phyloP scores from a whole-genome alignment of 164 flowering plant genomes.

The Magnolia sinica region DNA sequence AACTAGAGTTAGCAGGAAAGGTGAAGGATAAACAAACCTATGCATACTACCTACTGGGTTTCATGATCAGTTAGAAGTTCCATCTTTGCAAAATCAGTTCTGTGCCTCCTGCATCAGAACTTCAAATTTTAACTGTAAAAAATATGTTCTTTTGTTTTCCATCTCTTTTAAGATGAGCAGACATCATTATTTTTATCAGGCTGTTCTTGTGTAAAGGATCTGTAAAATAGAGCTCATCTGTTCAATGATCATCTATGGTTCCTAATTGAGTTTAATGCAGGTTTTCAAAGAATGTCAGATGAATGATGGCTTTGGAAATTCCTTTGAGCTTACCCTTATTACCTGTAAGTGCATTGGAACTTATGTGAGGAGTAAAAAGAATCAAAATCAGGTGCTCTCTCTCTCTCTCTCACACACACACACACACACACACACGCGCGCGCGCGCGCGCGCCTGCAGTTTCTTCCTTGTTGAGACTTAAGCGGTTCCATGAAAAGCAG shows the following conservation, averaged over 20 bases:
- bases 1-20: no score
- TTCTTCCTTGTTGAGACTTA: not conserved
- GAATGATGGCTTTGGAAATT: conserved; percentile 50
- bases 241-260: not conserved
- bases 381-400: conserved; percentile 76
- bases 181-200: no score
- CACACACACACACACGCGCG: not conserved
- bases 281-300: conserved; percentile 69
- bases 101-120: no score
- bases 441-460: not conserved
- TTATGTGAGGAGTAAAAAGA: conserved; percentile 84
- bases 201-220: not conserved
- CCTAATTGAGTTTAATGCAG: conserved; percentile 33
- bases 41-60: no score
- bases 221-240: not conserved
- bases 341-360: conserved; percentile 91
- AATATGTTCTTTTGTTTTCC: no score
- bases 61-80: no score
- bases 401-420: not conserved
- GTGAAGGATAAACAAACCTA: no score
- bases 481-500: not conserved
- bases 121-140: no score
- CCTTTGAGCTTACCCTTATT: conserved; percentile 74
- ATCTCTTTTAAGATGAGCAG: not conserved
- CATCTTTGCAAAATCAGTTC: no score